These are phyloP conservation scores for Kingdonia uniflora DNA, from an alignment of 164 flowering plant species.

Conservation along the genomic window DNA sequence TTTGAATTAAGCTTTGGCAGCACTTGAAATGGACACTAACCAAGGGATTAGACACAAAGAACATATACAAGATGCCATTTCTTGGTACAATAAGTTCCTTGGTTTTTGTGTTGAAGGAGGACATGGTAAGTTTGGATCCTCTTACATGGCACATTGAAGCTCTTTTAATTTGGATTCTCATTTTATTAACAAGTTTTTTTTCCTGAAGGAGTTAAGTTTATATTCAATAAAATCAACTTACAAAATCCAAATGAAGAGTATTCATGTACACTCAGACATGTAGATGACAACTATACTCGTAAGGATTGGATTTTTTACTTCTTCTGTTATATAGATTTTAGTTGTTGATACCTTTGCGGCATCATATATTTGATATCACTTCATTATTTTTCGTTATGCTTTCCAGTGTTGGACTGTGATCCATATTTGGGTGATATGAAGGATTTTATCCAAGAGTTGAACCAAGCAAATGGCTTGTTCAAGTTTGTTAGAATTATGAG, in stretches of 20 bases:
- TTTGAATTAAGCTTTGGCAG: conserved; percentile 26
- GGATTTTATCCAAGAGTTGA: conserved; percentile 59
- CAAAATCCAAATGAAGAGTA: conserved; percentile 52
- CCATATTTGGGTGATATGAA: conserved; percentile 44
- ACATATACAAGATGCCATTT: conserved; percentile 55
- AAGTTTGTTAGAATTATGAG: conserved; percentile 77
- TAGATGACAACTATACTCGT: conserved; percentile 62
- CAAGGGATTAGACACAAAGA: conserved; percentile 22
- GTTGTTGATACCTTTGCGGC: neutral
- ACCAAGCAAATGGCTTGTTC: conserved; percentile 71
- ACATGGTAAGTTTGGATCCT: conserved; percentile 37
- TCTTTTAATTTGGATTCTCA: neutral
- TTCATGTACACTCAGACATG: conserved; percentile 59
- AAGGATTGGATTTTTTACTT: conserved; percentile 18
- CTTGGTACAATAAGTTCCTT: conserved; percentile 83
- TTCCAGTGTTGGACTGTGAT: conserved; percentile 63
- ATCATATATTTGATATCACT: too few species aligned
- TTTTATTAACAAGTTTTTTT: conserved; percentile 6
- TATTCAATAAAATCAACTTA: conserved; percentile 48
- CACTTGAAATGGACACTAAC: conserved; percentile 29
- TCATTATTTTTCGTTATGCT: conserved; percentile 3
- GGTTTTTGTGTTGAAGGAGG: conserved; percentile 77
- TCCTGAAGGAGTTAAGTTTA: conserved; percentile 66
- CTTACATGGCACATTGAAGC: neutral
- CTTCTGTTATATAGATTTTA: too few species aligned